Evolutionary conservation across 148 eudicot genomes (phyloP), one percentile per base, ranked within the genome.

Genomic region (Limonium bicolor): DNA sequence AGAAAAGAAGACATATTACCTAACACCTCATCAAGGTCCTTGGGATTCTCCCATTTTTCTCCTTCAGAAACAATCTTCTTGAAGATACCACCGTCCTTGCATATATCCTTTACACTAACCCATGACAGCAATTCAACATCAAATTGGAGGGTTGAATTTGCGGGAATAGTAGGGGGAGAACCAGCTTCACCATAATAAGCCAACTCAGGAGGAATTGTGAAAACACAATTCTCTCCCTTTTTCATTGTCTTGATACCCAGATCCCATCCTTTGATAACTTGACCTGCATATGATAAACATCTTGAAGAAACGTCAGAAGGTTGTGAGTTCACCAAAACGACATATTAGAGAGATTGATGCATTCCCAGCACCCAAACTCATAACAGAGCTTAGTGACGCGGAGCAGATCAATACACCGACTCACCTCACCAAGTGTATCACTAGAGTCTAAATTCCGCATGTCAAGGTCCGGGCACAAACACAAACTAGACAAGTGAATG

Each of bases 1-100:
- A n/a, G n/a, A n/a, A n/a, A n/a, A n/a, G n/a, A n/a, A n/a, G n/a
- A n/a, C 27, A 24, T 35, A 51, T 51, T 71, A 92, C 99, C 99
- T 14, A 78, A 61, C 49, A 76, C 95, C 65, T 92, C 95, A 73
- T 92, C 99, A n/a, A 59, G 65, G 36, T 92, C 99, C 68, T 81
- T 85, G 3, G 99, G 99, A 63, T 81, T 92, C 55, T 92, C 95
- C 99, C 99, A 78, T 36, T 65, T 64, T 39, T 70, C 77, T 45
- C 86, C 80, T 50, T 64, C 59, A 6, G 51, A 26, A 5, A 74
- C 38, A 6, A 78, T 62, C 51, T 78, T 78, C 54, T 78, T 78
- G 46, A 70, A 62, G 23, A 78, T 59, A 7, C 86, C 86, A 59
- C 86, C 86, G 47, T 78, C 86, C 41, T 78, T 78, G 67, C 81